Conservation (phyloP, 75 land plant genomes). For the Sequoia sempervirens region DNA sequence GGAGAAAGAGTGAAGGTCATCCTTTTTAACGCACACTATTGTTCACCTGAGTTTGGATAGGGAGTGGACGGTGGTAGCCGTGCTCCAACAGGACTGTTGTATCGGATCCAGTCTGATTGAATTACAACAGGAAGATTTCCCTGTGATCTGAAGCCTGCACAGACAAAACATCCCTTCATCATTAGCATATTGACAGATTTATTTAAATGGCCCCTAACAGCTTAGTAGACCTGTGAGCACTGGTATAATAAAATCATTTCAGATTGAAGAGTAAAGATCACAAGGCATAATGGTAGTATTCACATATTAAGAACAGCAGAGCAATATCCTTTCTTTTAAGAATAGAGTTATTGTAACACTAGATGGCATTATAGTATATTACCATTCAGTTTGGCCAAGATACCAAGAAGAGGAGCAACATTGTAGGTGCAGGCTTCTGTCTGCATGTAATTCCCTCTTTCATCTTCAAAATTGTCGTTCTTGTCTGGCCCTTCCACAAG, state of each 20-base stretch:
- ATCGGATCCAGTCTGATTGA: not conserved
- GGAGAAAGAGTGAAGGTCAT: not conserved
- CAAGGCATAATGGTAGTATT: too few species aligned
- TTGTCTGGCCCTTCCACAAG: conserved; percentile 69
- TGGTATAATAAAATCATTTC: too few species aligned
- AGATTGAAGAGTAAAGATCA: too few species aligned
- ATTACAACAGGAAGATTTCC: not conserved
- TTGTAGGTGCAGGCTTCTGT: conserved; percentile 73
- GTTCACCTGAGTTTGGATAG: not conserved
- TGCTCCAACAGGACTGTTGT: not conserved
- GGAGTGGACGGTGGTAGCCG: not conserved
- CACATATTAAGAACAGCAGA: too few species aligned
- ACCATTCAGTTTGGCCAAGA: conserved; percentile 42
- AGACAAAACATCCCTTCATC: not conserved
- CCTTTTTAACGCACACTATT: not conserved
- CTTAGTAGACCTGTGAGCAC: too few species aligned
- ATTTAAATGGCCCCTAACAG: too few species aligned
- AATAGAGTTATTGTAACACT: too few species aligned
- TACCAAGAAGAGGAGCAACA: conserved; percentile 61
- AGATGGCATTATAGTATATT: not conserved
- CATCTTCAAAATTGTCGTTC: conserved; percentile 48
- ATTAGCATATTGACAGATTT: too few species aligned
- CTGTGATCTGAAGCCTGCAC: not conserved
- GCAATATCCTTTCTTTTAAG: too few species aligned
- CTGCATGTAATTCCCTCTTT: conserved; percentile 48